phyloP scores from a whole-genome alignment of 495 filamentous ascomycete species.

The Penicillium egyptiacum region DNA sequence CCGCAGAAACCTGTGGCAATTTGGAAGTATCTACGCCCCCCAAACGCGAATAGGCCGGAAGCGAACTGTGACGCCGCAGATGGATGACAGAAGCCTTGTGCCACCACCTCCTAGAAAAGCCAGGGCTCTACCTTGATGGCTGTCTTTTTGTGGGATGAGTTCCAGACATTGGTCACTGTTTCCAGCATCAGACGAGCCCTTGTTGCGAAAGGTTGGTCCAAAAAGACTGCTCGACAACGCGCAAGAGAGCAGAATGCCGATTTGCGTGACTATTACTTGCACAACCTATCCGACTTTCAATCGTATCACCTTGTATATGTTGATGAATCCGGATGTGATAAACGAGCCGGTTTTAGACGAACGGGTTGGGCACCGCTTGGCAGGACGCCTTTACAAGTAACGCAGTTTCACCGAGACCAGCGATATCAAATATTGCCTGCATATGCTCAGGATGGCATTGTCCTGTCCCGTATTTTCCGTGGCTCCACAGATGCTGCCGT shows the following conservation, averaged over 20 bases:
- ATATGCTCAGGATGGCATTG: constrained; percentile 36
- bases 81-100: neutral
- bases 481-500: constrained; percentile 34
- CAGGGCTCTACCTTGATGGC: constrained; percentile 18
- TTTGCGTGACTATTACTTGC: constrained; percentile 34
- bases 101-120: neutral
- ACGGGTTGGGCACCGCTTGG: constrained; percentile 30
- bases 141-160: constrained; percentile 20
- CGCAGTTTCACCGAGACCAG: constrained; percentile 28
- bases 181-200: constrained; percentile 9
- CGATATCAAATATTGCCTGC: constrained; percentile 40
- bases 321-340: constrained; percentile 35
- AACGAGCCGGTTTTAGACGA: constrained; percentile 24
- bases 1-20: neutral
- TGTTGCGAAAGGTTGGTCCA: constrained; percentile 12
- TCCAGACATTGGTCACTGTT: neutral
- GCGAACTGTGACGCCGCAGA: neutral
- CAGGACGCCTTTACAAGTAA: constrained; percentile 28
- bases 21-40: neutral
- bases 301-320: constrained; percentile 36
- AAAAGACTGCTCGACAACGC: constrained; percentile 15
- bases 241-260: constrained; percentile 33
- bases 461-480: constrained; percentile 30
- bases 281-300: constrained; percentile 29
- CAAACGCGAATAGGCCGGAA: neutral